Conservation (phyloP, 2,329 filamentous ascomycete species). For the Colletotrichum camelliae region DNA sequence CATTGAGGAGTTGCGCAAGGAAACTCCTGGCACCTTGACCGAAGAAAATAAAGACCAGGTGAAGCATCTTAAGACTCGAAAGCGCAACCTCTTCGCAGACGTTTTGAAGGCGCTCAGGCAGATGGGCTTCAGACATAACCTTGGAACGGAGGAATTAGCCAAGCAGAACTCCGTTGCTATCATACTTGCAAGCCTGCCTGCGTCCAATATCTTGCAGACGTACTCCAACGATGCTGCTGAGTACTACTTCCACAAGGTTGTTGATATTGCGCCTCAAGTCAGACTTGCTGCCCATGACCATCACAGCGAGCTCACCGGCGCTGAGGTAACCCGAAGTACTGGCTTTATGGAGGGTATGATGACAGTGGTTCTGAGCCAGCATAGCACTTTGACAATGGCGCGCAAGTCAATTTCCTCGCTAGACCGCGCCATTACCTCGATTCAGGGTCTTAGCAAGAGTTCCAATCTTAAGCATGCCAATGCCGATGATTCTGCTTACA, state of each 20-base stretch:
- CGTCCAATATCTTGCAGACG: slow-evolving; percentile 22
- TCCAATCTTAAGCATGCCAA: background rate
- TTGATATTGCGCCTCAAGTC: slow-evolving; percentile 74
- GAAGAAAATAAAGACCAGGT: slow-evolving; percentile 86
- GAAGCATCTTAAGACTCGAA: slow-evolving; percentile 89
- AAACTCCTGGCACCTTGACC: slow-evolving; percentile 80
- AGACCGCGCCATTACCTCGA: slow-evolving; percentile 8
- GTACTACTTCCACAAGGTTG: slow-evolving; percentile 78
- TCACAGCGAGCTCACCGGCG: slow-evolving; percentile 82
- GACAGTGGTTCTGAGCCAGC: slow-evolving; percentile 66
- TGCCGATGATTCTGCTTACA: slow-evolving; percentile 28
- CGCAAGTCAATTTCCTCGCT: slow-evolving; percentile 38
- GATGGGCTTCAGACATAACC: slow-evolving; percentile 89
- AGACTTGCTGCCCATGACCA: slow-evolving; percentile 74
- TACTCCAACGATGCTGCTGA: slow-evolving; percentile 54
- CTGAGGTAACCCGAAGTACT: slow-evolving; percentile 79
- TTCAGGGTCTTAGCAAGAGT: slow-evolving; percentile 22
- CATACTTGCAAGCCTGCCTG: slow-evolving; percentile 63
- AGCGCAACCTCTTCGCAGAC: slow-evolving; percentile 89
- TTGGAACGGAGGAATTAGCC: slow-evolving; percentile 74
- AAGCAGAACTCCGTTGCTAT: slow-evolving; percentile 74
- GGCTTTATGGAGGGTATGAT: slow-evolving; percentile 89
- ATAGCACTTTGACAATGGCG: slow-evolving; percentile 50
- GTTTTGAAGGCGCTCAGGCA: slow-evolving; percentile 80
- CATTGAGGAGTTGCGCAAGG: slow-evolving; percentile 77